Evolutionary conservation across 495 filamentous ascomycete species (phyloP), one percentile per base, ranked within the genome.

Genomic region (Aspergillus mulundensis): DNA sequence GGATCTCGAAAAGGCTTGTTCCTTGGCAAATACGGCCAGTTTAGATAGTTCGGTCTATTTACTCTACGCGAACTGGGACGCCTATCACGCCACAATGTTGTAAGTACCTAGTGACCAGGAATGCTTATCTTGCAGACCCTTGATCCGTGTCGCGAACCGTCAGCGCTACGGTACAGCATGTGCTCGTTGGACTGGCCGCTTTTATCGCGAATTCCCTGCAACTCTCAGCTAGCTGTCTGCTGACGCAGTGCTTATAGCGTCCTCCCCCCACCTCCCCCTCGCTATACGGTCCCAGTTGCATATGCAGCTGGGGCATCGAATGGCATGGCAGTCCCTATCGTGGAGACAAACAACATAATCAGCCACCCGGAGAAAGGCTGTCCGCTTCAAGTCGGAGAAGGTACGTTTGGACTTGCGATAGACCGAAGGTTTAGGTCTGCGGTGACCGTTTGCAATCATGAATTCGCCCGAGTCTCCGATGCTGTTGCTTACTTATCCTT

Each of bases 281-380:
- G 88, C 69, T 95, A 92, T 73, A 87, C 86, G 41, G 78, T 82
- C 50, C 83, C 81, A 60, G 72, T 79, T 64, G 78, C 81, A 51
- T 86, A 89, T 70, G 85, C 83, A 74, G 80, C 80, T 56, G 79
- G 84, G 63, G 77, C 81, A 60, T 78, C 80, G 54, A 81, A 81
- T 65, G 81, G 83, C 60, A 81, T 84, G 74, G 74, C 77, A 50
- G 75, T 80, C 36, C 87, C 87, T 11, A 82, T 93, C 60, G 84
- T 94, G 61, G 94, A 98, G 76, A 96, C 92, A 48, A 95, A 91
- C 71, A 97, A 97, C 62, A 84, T 84, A 23, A 78, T 98, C 53
- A 79, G 79, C 36, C 87, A 90, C 68, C 91, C 91, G 16, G 82
- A 84, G 46, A 87, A 87, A 28, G 75, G 75, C 19, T 78, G 75